Percentiles rank a stretch among this genome's conserved stretches.
Evolutionary conservation across 139 green algal species (phyloP).

Genomic region (Chlamydomonas eustigma): DNA sequence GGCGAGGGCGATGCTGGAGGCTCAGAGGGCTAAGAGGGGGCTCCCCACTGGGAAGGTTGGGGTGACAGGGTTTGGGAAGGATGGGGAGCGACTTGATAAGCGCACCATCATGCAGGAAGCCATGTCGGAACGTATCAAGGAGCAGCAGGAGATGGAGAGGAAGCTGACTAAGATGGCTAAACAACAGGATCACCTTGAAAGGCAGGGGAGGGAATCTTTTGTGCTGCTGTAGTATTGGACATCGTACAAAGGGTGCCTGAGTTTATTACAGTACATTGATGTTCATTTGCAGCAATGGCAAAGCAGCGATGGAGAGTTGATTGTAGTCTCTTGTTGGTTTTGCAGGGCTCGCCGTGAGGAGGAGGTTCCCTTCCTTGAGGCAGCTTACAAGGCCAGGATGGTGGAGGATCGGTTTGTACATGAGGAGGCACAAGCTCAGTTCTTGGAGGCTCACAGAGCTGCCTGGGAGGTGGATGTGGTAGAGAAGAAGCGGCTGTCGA

Average conservation of each 20-base stretch:
- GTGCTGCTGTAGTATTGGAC: too few relatives aligned
- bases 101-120: conserved; percentile 34
- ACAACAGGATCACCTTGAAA: conserved; percentile 94
- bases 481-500: conserved; percentile 67
- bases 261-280: too few relatives aligned
- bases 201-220: too few relatives aligned
- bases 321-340: background rate
- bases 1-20: conserved; percentile 49
- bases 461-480: conserved; percentile 80
- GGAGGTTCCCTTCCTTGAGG: conserved; percentile 50
- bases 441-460: conserved; percentile 48
- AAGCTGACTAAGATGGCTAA: conserved; percentile 66
- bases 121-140: conserved; percentile 56
- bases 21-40: conserved; percentile 47
- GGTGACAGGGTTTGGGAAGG: conserved; percentile 40
- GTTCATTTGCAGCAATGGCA: too few relatives aligned
- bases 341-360: conserved; percentile 82
- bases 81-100: conserved; percentile 44
- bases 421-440: conserved; percentile 38
- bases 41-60: background rate
- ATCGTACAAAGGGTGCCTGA: too few relatives aligned
- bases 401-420: conserved; percentile 60
- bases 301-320: too few relatives aligned
- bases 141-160: conserved; percentile 76
- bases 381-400: conserved; percentile 25